Evolutionary conservation across 148 eudicot species (phyloP).

Genomic region (Drosera capensis): DNA sequence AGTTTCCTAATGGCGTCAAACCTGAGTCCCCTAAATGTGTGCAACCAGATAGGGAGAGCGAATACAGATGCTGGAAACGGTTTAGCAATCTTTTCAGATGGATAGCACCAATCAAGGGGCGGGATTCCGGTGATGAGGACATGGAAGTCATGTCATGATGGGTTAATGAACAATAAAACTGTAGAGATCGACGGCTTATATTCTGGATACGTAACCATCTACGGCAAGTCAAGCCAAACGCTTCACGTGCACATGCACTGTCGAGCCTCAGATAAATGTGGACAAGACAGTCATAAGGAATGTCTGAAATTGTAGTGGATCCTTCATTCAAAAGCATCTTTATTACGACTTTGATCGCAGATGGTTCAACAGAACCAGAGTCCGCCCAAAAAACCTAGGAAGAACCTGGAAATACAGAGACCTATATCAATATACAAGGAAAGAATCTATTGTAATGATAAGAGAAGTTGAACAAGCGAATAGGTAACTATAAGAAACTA

Average conservation of each 20-base stretch:
- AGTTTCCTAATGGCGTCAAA: slow-evolving; percentile 15
- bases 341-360: too few species aligned
- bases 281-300: slow-evolving; percentile 53
- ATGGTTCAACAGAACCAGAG: too few species aligned
- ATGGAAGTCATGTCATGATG: slow-evolving; percentile 11
- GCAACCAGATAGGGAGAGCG: slow-evolving; percentile 51
- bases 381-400: too few species aligned
- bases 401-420: too few species aligned
- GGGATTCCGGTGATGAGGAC: slow-evolving; percentile 14
- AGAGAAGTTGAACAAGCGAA: too few species aligned
- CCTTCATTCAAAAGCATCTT: too few species aligned
- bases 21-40: slow-evolving; percentile 39
- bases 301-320: slow-evolving; percentile 29
- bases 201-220: slow-evolving; percentile 54
- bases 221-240: slow-evolving; percentile 64
- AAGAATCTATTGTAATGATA: too few species aligned
- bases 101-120: slow-evolving; percentile 12
- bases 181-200: slow-evolving; percentile 33
- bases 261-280: slow-evolving; percentile 31
- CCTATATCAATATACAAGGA: too few species aligned
- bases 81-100: slow-evolving; percentile 26
- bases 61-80: slow-evolving; percentile 31
- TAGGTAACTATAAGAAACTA: too few species aligned
- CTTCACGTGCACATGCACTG: slow-evolving; percentile 30
- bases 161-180: slow-evolving; percentile 36